These are phyloP conservation scores for Bacidia gigantensis DNA, from an alignment of 495 filamentous ascomycete species.

Conservation along the genomic window DNA sequence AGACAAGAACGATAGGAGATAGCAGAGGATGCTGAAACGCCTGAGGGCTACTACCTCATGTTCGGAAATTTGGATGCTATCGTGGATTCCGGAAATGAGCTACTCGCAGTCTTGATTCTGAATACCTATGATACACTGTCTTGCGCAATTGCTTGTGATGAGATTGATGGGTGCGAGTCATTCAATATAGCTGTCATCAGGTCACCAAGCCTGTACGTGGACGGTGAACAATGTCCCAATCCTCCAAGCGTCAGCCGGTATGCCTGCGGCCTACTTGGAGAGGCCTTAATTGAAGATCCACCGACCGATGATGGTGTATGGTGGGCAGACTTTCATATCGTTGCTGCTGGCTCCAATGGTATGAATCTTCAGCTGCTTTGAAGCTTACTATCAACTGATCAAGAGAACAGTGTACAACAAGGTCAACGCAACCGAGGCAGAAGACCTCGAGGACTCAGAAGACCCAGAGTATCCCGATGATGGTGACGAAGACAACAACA, in stretches of 20 bases:
- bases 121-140: neutral
- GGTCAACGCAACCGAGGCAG: neutral
- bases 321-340: neutral
- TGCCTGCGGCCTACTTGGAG: neutral
- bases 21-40: neutral
- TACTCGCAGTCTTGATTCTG: neutral
- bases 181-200: neutral
- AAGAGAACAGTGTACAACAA: neutral
- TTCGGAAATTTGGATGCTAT: neutral
- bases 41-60: neutral
- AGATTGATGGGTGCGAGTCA: neutral
- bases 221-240: neutral
- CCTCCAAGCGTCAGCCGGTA: neutral
- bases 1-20: neutral
- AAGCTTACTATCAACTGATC: neutral
- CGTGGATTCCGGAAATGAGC: neutral
- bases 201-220: neutral
- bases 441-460: too few relatives aligned
- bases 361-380: neutral
- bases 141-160: neutral
- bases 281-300: neutral
- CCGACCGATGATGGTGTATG: neutral
- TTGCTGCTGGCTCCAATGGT: neutral
- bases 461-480: neutral
- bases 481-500: neutral